These are phyloP conservation scores for Scorias spongiosa DNA, from an alignment of 2,329 filamentous ascomycete genomes.

Conservation along the genomic window DNA sequence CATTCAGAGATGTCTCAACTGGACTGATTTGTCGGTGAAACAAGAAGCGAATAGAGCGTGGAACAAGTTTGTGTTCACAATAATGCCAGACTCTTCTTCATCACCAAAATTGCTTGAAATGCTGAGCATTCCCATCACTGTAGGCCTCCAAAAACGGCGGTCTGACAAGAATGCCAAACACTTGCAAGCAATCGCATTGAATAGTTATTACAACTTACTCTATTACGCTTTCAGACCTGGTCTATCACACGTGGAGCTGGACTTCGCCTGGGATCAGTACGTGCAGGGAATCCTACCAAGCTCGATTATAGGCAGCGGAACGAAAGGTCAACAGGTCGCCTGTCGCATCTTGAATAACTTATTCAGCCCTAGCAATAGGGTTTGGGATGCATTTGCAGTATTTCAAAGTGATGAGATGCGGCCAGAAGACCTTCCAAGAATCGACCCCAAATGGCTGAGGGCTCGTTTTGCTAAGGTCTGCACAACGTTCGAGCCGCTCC, in stretches of 20 bases:
- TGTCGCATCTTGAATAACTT: conserved; percentile 60
- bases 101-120: conserved; percentile 42
- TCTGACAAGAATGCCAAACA: conserved; percentile 33
- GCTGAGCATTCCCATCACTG: conserved; percentile 52
- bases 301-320: conserved; percentile 32
- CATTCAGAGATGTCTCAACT: conserved; percentile 74
- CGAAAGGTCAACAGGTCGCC: conserved; percentile 42
- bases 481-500: conserved; percentile 38
- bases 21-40: conserved; percentile 53
- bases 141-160: conserved; percentile 52
- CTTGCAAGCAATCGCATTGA: conserved; percentile 44
- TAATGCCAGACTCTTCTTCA: conserved; percentile 47
- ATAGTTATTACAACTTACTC: conserved; percentile 62
- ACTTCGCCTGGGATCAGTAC: conserved; percentile 64
- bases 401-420: conserved; percentile 35
- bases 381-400: conserved; percentile 64
- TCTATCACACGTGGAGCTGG: conserved; percentile 48
- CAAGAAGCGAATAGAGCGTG: conserved; percentile 70
- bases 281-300: conserved; percentile 49
- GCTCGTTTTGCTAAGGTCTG: conserved; percentile 54
- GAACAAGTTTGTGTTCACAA: conserved; percentile 66
- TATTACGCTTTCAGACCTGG: conserved; percentile 71
- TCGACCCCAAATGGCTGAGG: conserved; percentile 80
- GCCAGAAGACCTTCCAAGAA: conserved; percentile 61
- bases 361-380: conserved; percentile 40